Base-by-base conservation (phyloP, 139 green algal genomes). In the Chlorella sp. region DNA sequence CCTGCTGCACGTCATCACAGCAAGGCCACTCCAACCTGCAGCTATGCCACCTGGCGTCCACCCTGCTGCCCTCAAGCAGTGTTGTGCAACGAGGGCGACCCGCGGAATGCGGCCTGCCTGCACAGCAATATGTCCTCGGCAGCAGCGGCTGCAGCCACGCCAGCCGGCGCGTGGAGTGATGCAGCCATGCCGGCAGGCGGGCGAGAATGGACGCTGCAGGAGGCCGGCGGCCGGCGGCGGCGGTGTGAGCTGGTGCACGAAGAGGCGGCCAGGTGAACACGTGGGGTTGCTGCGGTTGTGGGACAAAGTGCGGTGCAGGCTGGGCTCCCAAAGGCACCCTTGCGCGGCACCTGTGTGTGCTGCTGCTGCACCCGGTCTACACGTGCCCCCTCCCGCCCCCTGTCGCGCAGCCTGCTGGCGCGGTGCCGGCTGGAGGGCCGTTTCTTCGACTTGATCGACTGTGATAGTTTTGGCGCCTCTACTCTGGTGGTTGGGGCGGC, bases 371-470 rank as follows among this genome's bases (percentile, higher is more conserved):
- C 11, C 46, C 8, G 11, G 8, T 11, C 46, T 54, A 19, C 46
- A 8, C 11, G 46, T 11, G 8, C 46, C 11, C 11, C 46, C 51
- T 60, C 20, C 40, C 38, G 5, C 19, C 8, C 48, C 32, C 46
- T n/a, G 30, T 46, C 28, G n/a, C 28, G 62, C 68, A 86, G 81
- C 44, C 56, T 81, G 72, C 81, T 86, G 70, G 32, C 48, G 40
- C 54, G 70, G 5, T 81, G 81, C 70, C 24, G 28, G 46, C 72
- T 86, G 56, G 56, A 73, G n/a, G 30, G 81, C 3, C 54, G 40
- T 4, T 56, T 70, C 40, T 86, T 86, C 28, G 81, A 86, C 41
- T 56, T 86, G 19, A 86, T 86, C 3, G 81, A 86, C 32, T 51
- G 13, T 3, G 81, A 86, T 41, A 51, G 22, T 17, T 86, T 86